Evolutionary conservation across 495 filamentous ascomycete species (phyloP), one percentile per base, ranked within the genome.

Genomic region (Corynascus novoguineensis): DNA sequence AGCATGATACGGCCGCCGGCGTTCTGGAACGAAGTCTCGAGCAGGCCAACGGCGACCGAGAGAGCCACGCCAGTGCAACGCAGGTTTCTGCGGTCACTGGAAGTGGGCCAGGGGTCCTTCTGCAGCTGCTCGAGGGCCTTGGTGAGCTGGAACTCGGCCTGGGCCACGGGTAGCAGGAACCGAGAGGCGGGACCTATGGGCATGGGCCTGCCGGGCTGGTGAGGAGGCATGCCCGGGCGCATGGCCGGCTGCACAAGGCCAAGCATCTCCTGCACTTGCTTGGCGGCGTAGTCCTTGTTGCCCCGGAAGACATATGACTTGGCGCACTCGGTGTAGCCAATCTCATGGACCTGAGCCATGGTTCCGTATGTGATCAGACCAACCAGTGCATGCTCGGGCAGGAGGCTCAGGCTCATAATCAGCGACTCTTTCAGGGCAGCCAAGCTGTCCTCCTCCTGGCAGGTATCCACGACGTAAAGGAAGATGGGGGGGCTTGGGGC

Each of bases 231-330:
- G 53, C 85, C 87, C 2, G 90, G 92, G 54, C 95, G 83, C 46
- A 89, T 59, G 34, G 83, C 84, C 15, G 85, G 75, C 15, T 81
- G 75, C 27, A 84, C 72, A 41, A 95, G 80, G 21, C 92, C 95
- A 21, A 99, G 84, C 95, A 99, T 99, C 68, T 99, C 95, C 69
- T 97, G 93, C 14, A 99, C 92, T 68, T 97, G 86, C 72, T 97
- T 97, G 50, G 91, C 87, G 22, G 83, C 79, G 71, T 99, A 99
- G 63, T 99, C 95, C 76, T 97, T 99, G 79, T 84, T 96, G 44
- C 95, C 95, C 25, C 95, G 83, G 79, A 99, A 99, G 19, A 99
- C 95, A 66, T 97, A 99, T n/a, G 95, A 96, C 74, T 99, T 99
- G 58, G 93, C 89, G 67, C 95, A 97, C 70, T 97, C 93, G 32